Conservation (phyloP, 2,329 filamentous ascomycete genomes). For the Boeremia exigua region DNA sequence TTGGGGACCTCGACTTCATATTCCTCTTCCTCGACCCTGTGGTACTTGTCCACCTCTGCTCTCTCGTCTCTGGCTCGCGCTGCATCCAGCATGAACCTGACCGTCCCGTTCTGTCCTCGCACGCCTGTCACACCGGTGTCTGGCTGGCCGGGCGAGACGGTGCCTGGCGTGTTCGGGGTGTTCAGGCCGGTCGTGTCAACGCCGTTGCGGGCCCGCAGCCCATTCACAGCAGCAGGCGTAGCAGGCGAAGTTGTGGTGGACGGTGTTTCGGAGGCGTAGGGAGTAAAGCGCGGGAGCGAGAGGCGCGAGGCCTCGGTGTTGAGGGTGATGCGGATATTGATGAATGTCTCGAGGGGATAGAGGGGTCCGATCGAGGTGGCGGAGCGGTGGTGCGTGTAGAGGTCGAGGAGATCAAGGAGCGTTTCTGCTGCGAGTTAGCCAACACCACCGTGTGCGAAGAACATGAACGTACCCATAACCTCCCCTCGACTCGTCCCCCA, state of each 20-base stretch:
- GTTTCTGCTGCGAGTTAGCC: conserved; percentile 67
- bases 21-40: conserved; percentile 76
- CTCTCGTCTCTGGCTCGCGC: conserved; percentile 76
- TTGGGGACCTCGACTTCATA: conserved; percentile 71
- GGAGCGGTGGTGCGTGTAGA: conserved; percentile 85
- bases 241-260: conserved; percentile 14
- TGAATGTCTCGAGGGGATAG: conserved; percentile 78
- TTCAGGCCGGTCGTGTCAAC: conserved; percentile 42
- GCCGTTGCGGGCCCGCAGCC: conserved; percentile 41
- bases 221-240: conserved; percentile 26
- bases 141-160: conserved; percentile 47
- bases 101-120: conserved; percentile 70
- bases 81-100: conserved; percentile 87
- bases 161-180: conserved; percentile 54
- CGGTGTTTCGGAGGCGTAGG: conserved; percentile 43
- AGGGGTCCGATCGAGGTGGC: conserved; percentile 75
- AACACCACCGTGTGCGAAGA: not conserved
- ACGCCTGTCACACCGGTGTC: conserved; percentile 47
- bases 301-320: conserved; percentile 78
- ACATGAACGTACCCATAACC: conserved; percentile 48
- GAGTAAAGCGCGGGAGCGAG: conserved; percentile 67
- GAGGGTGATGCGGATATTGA: conserved; percentile 83
- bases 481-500: conserved; percentile 55
- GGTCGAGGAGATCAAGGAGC: conserved; percentile 85
- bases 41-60: conserved; percentile 70